Evolutionary conservation across 169 alveolate genomes (phyloP).

Genomic region (Plasmodium yoelii): DNA sequence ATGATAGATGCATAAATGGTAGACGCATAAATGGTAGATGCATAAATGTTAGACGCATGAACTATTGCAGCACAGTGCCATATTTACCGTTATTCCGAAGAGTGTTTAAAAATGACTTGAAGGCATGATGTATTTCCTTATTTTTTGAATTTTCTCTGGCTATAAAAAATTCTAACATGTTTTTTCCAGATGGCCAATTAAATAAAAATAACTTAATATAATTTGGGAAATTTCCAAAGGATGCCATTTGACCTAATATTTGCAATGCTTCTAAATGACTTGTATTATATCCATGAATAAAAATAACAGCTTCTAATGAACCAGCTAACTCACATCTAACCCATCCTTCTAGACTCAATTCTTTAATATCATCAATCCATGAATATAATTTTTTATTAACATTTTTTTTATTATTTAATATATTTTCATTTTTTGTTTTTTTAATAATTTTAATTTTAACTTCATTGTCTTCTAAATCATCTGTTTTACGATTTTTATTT

Average conservation of each 20-base stretch:
- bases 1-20: too few relatives aligned
- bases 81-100: conserved; percentile 62
- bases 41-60: too few relatives aligned
- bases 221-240: conserved; percentile 89
- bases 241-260: conserved; percentile 86
- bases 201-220: conserved; percentile 87
- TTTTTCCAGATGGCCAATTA: conserved; percentile 89
- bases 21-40: too few relatives aligned
- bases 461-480: conserved; percentile 74
- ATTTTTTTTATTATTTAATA: conserved; percentile 65
- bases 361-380: conserved; percentile 70
- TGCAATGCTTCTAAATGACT: conserved; percentile 79
- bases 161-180: conserved; percentile 71
- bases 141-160: conserved; percentile 79
- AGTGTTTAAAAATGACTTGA: conserved; percentile 77
- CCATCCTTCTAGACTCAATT: conserved; percentile 80
- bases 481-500: conserved; percentile 40
- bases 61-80: too few relatives aligned
- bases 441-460: conserved; percentile 61
- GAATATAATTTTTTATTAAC: conserved; percentile 27
- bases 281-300: conserved; percentile 86
- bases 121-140: conserved; percentile 73
- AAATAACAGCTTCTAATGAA: conserved; percentile 85
- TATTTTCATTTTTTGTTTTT: conserved; percentile 47
- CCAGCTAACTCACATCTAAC: conserved; percentile 82